These are phyloP conservation scores for Nemania sp. DNA, from an alignment of 2,329 filamentous ascomycete genomes.

Conservation along the genomic window DNA sequence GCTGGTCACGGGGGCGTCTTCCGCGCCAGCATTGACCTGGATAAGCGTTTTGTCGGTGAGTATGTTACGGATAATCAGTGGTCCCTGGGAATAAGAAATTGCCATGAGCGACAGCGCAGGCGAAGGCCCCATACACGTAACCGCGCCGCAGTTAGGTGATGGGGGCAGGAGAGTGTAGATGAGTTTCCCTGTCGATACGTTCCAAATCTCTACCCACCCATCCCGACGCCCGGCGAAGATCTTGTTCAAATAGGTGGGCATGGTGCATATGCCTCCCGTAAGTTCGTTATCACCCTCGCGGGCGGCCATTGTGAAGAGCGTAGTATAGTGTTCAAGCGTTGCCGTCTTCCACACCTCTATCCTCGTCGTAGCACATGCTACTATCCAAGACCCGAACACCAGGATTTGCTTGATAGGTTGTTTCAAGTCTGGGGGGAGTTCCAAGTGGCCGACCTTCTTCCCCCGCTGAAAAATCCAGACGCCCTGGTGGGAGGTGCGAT, in stretches of 20 bases:
- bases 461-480: constrained; percentile 94
- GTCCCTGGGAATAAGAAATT: constrained; percentile 85
- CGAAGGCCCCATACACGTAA: constrained; percentile 88
- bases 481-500: constrained; percentile 68
- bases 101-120: constrained; percentile 88
- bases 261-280: constrained; percentile 82
- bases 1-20: constrained; percentile 76
- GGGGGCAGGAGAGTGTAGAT: constrained; percentile 90
- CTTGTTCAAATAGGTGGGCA: constrained; percentile 97
- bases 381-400: constrained; percentile 90
- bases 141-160: constrained; percentile 76
- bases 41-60: constrained; percentile 80
- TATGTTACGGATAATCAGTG: constrained; percentile 84
- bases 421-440: constrained; percentile 71
- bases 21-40: constrained; percentile 73
- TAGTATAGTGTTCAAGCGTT: constrained; percentile 90
- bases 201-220: constrained; percentile 96
- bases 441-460: constrained; percentile 82
- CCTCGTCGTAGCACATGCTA: constrained; percentile 79
- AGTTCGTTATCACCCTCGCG: constrained; percentile 73
- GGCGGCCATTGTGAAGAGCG: constrained; percentile 71
- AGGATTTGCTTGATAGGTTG: constrained; percentile 82
- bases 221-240: constrained; percentile 89
- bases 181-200: constrained; percentile 89
- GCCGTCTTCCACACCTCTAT: constrained; percentile 91